phyloP scores from a whole-genome alignment of 1,139 yeast genomes.

The Sugiyamaella sp. region DNA sequence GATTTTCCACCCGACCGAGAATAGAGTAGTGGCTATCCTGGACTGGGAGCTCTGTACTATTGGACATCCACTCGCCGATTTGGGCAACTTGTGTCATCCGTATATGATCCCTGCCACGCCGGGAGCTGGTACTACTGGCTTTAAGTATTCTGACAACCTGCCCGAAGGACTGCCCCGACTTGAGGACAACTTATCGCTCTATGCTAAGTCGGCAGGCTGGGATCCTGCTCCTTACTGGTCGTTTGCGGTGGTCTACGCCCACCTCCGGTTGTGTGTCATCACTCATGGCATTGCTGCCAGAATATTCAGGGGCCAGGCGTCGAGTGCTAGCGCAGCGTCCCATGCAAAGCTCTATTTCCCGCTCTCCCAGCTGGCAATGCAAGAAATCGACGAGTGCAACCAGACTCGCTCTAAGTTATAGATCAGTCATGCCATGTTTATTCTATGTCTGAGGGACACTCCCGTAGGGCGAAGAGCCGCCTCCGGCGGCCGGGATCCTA shows the following conservation, averaged over 20 bases:
- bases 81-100: conserved; percentile 63
- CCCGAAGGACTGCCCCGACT: conserved; percentile 38
- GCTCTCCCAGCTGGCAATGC: conserved; percentile 47
- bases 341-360: conserved; percentile 51
- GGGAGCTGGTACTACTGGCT: conserved; percentile 18
- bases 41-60: conserved; percentile 74
- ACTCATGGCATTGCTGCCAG: conserved; percentile 72
- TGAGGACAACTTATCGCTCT: conserved; percentile 33
- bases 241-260: conserved; percentile 62
- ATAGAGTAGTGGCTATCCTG: conserved; percentile 57
- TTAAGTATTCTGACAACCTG: conserved; percentile 21
- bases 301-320: conserved; percentile 58
- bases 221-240: conserved; percentile 49
- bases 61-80: conserved; percentile 68
- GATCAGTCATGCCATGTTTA: neutral
- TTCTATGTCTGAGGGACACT: too few species aligned
- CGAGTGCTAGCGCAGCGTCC: conserved; percentile 57
- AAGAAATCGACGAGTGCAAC: conserved; percentile 31
- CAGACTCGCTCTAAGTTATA: neutral
- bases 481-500: too few species aligned
- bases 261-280: conserved; percentile 61
- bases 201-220: conserved; percentile 37
- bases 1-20: conserved; percentile 55
- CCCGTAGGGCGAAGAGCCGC: too few species aligned
- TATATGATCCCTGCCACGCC: conserved; percentile 50